Evolutionary conservation across 306 rosid genomes (phyloP).

Genomic region (Ormosia semicastrata): DNA sequence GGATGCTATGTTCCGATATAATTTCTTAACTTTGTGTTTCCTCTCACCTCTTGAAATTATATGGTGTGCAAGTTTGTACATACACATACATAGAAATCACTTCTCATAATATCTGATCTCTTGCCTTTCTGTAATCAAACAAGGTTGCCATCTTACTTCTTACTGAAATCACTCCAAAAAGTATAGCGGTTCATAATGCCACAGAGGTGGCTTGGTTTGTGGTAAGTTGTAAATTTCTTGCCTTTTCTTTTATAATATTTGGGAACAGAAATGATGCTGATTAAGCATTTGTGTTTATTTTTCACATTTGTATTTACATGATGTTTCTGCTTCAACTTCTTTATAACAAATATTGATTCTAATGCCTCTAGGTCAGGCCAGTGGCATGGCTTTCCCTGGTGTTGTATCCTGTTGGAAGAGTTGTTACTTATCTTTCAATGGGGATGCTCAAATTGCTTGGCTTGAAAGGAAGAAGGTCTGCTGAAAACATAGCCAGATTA

Average conservation of each 20-base stretch:
- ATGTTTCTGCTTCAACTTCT: conserved; percentile 14
- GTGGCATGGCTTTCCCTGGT: no score
- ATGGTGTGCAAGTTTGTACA: background rate
- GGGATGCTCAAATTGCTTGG: conserved; percentile 95
- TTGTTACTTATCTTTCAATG: no score
- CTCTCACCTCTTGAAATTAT: no score
- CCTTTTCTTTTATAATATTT: background rate
- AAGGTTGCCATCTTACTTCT: conserved; percentile 97
- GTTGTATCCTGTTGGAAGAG: no score
- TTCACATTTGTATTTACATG: conserved; percentile 12
- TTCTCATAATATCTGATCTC: conserved; percentile 12
- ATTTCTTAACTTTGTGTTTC: background rate
- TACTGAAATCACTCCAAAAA: conserved; percentile 99
- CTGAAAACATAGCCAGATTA: conserved; percentile 27
- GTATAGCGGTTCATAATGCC: conserved; percentile 96
- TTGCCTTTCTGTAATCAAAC: conserved; percentile 27
- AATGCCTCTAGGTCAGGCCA: no score
- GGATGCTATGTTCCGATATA: background rate
- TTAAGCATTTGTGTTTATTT: conserved; percentile 19
- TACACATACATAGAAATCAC: background rate
- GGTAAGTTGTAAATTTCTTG: conserved; percentile 57
- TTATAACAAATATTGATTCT: conserved; percentile 28
- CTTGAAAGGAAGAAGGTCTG: conserved; percentile 93
- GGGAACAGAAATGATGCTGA: background rate
- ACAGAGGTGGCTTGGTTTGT: conserved; percentile 95